Percentiles rank a stretch among this genome's conserved stretches.
Conservation (phyloP, 345 rosid species). For the Toxicodendron radicans region DNA sequence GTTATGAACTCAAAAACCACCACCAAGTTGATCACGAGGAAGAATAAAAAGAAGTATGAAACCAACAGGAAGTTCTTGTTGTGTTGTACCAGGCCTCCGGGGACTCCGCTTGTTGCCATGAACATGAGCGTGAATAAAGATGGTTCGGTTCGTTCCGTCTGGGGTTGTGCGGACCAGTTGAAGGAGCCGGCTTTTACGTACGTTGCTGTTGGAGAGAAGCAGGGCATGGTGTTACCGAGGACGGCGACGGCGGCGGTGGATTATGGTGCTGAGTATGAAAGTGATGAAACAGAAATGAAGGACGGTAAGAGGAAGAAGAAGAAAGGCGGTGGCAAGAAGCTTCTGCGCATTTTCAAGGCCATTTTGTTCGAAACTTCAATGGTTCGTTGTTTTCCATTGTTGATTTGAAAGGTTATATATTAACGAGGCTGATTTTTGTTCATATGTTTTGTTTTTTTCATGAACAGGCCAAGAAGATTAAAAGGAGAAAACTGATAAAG, state of each 20-base stretch:
- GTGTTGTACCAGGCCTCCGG: conserved; percentile 20
- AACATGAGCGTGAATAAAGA: neutral
- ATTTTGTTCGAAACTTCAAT: conserved; percentile 42
- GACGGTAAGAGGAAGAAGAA: conserved; percentile 6
- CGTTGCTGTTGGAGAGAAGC: neutral
- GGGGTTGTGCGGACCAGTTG: neutral
- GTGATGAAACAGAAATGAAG: neutral
- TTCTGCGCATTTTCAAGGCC: conserved; percentile 34
- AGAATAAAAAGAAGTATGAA: neutral
- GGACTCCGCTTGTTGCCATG: conserved; percentile 7
- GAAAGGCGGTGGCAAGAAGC: conserved; percentile 18
- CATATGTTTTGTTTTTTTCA: neutral
- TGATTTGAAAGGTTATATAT: neutral
- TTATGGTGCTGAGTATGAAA: neutral
- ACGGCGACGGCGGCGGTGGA: neutral
- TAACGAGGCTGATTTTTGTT: neutral
- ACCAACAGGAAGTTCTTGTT: neutral
- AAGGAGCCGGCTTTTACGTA: neutral
- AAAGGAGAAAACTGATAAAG: conserved; percentile 16
- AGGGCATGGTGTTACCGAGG: conserved; percentile 5
- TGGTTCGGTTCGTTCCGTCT: neutral
- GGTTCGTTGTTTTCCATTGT: conserved; percentile 25
- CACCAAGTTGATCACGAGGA: neutral
- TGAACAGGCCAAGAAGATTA: conserved; percentile 37
- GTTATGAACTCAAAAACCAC: conserved; percentile 7